Evolutionary conservation across 1,284 basidiomycete species (phyloP), one percentile per base, ranked within the genome.

Genomic region (Kwoniella shivajii): DNA sequence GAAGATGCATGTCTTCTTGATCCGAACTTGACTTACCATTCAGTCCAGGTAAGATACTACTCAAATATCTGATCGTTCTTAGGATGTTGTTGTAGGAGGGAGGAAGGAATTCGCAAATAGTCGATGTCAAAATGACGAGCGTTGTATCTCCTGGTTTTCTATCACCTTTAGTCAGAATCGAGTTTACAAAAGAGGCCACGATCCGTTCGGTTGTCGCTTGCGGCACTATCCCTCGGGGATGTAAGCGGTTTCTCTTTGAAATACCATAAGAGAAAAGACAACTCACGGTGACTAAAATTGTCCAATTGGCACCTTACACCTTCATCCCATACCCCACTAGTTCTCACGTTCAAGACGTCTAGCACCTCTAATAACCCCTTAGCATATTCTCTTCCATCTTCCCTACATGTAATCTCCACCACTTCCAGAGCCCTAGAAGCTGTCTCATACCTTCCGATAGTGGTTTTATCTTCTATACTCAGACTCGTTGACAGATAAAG

Each of bases 361-460:
- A 66, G 30, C 14, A 69, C 53, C 0, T 50, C 27, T 2, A 42
- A 27, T 0, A 68, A 45, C 1, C 42, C 51, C 11, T 55, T 22
- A 1, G 57, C 64, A 5, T 54, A 59, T 7, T 22, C 20, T 1
- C 7, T 31, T 9, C 54, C 68, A 1, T 50, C 49, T 3, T 42
- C 37, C 7, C 31, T 37, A 31, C 18, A 45, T 26, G 46, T 30
- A 3, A 69, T 37, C 38, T 69, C 63, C 0, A 60, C 50, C 1
- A 65, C 68, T 34, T 76, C 74, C 11, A 72, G 30, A 0, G 70
- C 71, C 7, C 67, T 59, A 6, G 26, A 29, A 4, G 69, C 69
- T 0, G 67, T 68, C 36, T 71, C 69, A 4, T 51, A 18, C 14
- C 58, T 49, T 0, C 59, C 66, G 1, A 54, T 16, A 18, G 27